phyloP scores from a whole-genome alignment of 2,329 filamentous ascomycete genomes.

The Fusarium subtropicale region DNA sequence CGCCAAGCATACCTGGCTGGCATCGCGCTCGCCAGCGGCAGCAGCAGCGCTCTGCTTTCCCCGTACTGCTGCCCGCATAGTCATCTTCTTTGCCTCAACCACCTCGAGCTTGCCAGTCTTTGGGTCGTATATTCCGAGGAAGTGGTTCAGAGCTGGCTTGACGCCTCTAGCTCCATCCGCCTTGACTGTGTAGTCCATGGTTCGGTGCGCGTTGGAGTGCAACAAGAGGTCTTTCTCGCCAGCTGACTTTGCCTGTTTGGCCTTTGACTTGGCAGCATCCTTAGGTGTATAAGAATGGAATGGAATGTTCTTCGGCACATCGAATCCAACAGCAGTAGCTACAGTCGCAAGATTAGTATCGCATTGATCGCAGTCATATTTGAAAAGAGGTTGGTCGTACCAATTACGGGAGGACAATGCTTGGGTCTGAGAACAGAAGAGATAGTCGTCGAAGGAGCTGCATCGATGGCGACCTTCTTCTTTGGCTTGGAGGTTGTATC shows the following conservation, averaged over 20 bases:
- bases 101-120: conserved; percentile 69
- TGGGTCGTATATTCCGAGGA: conserved; percentile 73
- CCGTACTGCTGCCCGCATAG: conserved; percentile 67
- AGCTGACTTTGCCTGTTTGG: conserved; percentile 57
- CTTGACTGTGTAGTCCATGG: conserved; percentile 69
- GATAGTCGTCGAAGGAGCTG: conserved; percentile 57
- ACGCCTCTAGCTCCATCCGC: conserved; percentile 55
- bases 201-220: conserved; percentile 67
- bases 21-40: conserved; percentile 54
- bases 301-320: conserved; percentile 51
- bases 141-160: conserved; percentile 66
- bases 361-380: background rate
- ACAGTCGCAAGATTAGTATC: conserved; percentile 41
- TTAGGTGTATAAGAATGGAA: conserved; percentile 64
- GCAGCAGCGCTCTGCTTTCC: conserved; percentile 64
- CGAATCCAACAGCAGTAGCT: conserved; percentile 54
- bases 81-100: conserved; percentile 73
- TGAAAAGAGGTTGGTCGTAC: conserved; percentile 51
- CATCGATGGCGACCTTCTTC: conserved; percentile 65
- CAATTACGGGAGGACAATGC: conserved; percentile 65
- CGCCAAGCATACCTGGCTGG: conserved; percentile 45
- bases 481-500: conserved; percentile 57
- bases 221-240: conserved; percentile 63
- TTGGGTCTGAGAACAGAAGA: conserved; percentile 60
- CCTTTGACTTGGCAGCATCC: conserved; percentile 50